These are phyloP conservation scores for Eucalyptus cladocalyx DNA, from an alignment of 345 rosid species.

Conservation along the genomic window DNA sequence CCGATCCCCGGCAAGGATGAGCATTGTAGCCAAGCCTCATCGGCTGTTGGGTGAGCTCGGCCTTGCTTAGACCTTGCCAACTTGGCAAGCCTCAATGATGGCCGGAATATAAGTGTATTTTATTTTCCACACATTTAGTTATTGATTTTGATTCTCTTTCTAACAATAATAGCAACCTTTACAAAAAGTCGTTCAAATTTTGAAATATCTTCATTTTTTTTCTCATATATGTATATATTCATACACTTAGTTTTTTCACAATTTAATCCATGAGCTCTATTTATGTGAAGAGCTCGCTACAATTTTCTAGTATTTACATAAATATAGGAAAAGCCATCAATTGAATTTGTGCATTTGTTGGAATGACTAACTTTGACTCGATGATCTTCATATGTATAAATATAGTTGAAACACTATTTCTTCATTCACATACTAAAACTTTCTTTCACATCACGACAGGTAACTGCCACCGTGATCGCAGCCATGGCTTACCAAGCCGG, in stretches of 20 bases:
- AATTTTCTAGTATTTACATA: background rate
- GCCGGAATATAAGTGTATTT: background rate
- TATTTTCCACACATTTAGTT: no score
- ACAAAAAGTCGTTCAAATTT: no score
- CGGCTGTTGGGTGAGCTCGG: accelerated
- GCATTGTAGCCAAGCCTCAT: accelerated
- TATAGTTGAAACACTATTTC: no score
- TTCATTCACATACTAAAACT: background rate
- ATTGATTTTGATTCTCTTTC: no score
- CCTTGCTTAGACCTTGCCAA: no score
- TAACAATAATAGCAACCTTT: no score
- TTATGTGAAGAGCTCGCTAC: background rate
- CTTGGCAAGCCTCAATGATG: no score
- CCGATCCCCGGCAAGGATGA: accelerated
- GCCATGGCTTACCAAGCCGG: background rate
- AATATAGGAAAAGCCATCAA: background rate
- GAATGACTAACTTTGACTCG: no score
- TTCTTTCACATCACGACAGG: background rate
- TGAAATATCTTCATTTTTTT: no score
- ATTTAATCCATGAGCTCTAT: no score
- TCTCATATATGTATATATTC: no score
- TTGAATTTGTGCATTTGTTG: background rate
- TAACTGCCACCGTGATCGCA: background rate
- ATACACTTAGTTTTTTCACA: no score
- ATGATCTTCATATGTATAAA: background rate